Conservation (phyloP, 1,284 basidiomycete genomes). For the Boletus nobilissimus region DNA sequence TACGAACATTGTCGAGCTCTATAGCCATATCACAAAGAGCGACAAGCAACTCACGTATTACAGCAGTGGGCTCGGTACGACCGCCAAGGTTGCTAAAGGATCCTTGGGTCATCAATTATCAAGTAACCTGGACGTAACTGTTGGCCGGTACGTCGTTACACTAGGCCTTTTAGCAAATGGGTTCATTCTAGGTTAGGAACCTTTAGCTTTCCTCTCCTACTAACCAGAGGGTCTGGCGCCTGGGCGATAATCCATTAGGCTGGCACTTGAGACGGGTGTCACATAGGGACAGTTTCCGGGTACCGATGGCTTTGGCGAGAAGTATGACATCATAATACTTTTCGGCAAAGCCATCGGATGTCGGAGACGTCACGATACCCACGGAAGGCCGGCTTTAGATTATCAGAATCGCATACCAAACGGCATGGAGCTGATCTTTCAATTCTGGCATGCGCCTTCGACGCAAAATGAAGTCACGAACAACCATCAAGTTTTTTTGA, state of each 20-base stretch:
- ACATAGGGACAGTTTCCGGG: too few relatives aligned
- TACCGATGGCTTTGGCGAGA: too few relatives aligned
- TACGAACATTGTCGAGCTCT: conserved; percentile 52
- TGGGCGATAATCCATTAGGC: too few relatives aligned
- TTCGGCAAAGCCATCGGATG: too few relatives aligned
- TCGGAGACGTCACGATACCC: too few relatives aligned
- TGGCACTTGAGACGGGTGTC: too few relatives aligned
- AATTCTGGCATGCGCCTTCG: neutral
- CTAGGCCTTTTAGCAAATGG: neutral
- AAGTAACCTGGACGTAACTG: conserved; percentile 40
- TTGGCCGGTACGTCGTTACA: conserved; percentile 43
- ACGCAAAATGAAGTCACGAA: neutral
- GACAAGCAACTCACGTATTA: conserved; percentile 49
- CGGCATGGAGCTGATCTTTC: neutral
- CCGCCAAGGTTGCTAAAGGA: conserved; percentile 35
- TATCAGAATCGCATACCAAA: neutral
- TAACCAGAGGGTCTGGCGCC: too few relatives aligned
- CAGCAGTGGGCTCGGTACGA: conserved; percentile 50
- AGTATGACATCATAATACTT: too few relatives aligned
- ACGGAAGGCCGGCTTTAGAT: too few relatives aligned
- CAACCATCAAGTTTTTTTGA: neutral
- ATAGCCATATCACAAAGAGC: conserved; percentile 45
- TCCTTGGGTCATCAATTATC: conserved; percentile 31
- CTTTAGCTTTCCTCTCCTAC: too few relatives aligned
- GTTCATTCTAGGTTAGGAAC: conserved; percentile 38